Evolutionary conservation across 192 early-diverging fungal genomes (phyloP).

Genomic region (Dissophora ornata): DNA sequence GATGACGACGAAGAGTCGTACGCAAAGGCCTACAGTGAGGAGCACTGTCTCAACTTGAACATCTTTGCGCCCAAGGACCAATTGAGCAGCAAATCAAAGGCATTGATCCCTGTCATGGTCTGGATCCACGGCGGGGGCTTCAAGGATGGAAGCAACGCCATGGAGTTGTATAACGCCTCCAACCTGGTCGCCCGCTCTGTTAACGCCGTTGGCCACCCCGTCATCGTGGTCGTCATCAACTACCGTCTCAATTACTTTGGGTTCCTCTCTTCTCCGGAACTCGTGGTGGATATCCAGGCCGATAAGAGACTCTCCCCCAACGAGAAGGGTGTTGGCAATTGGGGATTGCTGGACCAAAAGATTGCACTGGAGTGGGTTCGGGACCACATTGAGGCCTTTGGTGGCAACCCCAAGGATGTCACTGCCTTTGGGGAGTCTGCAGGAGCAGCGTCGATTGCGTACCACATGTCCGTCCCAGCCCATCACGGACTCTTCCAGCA

Average conservation of each 20-base stretch:
- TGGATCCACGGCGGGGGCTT: conserved; percentile 46
- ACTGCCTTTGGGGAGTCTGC: conserved; percentile 65
- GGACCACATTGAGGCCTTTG: conserved; percentile 66
- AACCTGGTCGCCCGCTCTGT: conserved; percentile 29
- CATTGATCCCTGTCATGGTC: conserved; percentile 46
- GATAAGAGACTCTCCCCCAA: conserved; percentile 14
- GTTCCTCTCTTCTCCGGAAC: conserved; percentile 39
- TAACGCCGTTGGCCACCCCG: conserved; percentile 15
- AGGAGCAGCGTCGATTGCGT: conserved; percentile 59
- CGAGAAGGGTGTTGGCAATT: conserved; percentile 52
- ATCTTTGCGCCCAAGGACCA: conserved; percentile 48
- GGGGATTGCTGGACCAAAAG: conserved; percentile 65
- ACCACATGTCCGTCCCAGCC: conserved; percentile 24
- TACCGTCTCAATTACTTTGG: conserved; percentile 56
- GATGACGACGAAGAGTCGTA: conserved; percentile 26
- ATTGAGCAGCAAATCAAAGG: conserved; percentile 1
- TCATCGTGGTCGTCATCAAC: conserved; percentile 49
- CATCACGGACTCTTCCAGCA: conserved; percentile 46
- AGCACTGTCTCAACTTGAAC: conserved; percentile 63
- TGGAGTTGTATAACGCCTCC: conserved; percentile 25
- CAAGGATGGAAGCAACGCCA: conserved; percentile 37
- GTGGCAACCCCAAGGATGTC: conserved; percentile 64
- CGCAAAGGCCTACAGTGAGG: conserved; percentile 33
- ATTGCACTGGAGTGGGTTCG: conserved; percentile 66
- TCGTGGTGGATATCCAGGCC: conserved; percentile 26